phyloP scores from a whole-genome alignment of 495 filamentous ascomycete species.

The Cairneyella variabilis region DNA sequence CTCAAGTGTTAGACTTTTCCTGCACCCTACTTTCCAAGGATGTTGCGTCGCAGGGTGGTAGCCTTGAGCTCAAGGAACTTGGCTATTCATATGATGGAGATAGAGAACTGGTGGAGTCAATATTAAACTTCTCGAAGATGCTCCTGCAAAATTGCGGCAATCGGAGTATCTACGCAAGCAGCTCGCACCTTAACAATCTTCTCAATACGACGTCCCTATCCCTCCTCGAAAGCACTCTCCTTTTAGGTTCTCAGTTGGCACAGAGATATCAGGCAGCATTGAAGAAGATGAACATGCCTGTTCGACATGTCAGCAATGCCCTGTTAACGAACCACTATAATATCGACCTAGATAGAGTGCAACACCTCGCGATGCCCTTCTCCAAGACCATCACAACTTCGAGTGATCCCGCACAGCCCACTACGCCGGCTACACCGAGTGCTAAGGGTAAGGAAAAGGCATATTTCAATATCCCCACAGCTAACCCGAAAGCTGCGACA shows the following conservation, averaged over 20 bases:
- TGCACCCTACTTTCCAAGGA: conserved; percentile 48
- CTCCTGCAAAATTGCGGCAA: conserved; percentile 95
- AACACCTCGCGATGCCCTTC: conserved; percentile 79
- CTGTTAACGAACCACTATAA: conserved; percentile 87
- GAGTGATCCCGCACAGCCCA: conserved; percentile 37
- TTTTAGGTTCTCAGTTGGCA: conserved; percentile 75
- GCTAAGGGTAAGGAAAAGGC: conserved; percentile 73
- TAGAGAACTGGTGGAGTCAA: conserved; percentile 67
- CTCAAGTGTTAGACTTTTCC: conserved; percentile 72
- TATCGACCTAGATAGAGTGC: conserved; percentile 85
- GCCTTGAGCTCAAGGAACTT: conserved; percentile 39
- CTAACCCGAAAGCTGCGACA: conserved; percentile 34
- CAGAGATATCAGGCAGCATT: conserved; percentile 88
- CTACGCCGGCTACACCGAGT: conserved; percentile 40
- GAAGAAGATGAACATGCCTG: conserved; percentile 57
- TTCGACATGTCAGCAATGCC: conserved; percentile 61
- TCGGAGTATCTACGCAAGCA: conserved; percentile 92
- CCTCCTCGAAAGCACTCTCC: conserved; percentile 70
- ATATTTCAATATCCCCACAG: conserved; percentile 19
- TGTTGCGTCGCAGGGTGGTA: neutral
- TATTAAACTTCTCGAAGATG: conserved; percentile 80
- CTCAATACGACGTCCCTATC: conserved; percentile 80
- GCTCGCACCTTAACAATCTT: conserved; percentile 75
- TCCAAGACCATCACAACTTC: conserved; percentile 55
- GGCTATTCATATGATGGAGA: conserved; percentile 73